phyloP scores from a whole-genome alignment of 2,329 filamentous ascomycete species.

The Neopestalotiopsis sp. region DNA sequence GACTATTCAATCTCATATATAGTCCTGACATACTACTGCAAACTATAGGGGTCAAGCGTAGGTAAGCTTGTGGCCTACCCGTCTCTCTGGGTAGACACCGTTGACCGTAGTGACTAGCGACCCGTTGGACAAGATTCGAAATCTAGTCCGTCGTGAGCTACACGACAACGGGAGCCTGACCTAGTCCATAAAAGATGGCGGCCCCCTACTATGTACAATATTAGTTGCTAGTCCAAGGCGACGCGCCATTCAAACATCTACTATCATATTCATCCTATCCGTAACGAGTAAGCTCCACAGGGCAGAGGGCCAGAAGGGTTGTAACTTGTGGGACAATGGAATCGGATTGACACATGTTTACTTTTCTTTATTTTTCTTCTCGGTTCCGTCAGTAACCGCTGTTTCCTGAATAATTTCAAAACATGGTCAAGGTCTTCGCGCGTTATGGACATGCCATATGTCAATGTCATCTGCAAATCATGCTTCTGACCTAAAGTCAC shows the following conservation, averaged over 20 bases:
- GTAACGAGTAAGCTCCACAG: not conserved
- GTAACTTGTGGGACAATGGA: too few species aligned
- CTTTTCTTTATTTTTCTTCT: too few species aligned
- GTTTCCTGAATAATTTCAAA: not conserved
- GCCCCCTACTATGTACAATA: not conserved
- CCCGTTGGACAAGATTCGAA: too few species aligned
- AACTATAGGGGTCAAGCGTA: not conserved
- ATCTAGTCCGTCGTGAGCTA: not conserved
- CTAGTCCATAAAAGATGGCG: not conserved
- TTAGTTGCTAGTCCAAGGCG: not conserved
- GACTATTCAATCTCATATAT: not conserved
- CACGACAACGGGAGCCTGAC: not conserved
- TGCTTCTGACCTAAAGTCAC: too few species aligned
- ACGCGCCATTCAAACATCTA: not conserved
- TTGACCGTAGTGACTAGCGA: too few species aligned
- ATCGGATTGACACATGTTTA: not conserved
- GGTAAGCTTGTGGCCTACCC: not conserved
- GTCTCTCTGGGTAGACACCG: not conserved
- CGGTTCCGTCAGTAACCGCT: not conserved
- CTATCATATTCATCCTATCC: not conserved
- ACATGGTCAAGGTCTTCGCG: not conserved
- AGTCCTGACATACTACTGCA: not conserved
- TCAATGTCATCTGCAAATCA: too few species aligned
- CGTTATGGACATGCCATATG: not conserved
- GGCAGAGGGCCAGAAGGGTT: not conserved